Conservation (phyloP, 257 asterid species). For the Handroanthus guayacan region DNA sequence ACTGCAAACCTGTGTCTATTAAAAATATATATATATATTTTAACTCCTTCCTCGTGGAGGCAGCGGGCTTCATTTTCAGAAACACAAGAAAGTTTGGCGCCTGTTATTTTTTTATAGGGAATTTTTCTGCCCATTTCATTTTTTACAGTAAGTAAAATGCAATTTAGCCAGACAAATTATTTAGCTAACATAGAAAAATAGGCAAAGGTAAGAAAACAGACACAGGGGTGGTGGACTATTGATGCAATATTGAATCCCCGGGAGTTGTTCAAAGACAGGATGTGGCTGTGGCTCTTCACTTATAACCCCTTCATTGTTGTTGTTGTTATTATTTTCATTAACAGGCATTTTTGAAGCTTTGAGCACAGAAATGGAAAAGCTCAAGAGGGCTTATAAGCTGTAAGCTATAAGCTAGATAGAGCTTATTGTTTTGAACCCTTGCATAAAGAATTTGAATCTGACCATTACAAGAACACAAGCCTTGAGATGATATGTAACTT, state of each 20-base stretch:
- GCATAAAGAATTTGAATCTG: too few species aligned
- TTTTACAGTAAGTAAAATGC: too few species aligned
- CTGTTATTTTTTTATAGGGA: background rate
- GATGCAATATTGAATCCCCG: constrained; percentile 72
- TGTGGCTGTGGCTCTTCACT: constrained; percentile 56
- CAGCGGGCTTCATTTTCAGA: too few species aligned
- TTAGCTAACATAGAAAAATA: background rate
- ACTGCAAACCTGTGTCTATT: too few species aligned
- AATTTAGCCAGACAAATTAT: background rate
- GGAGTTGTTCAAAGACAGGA: constrained; percentile 67
- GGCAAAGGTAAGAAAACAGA: constrained; percentile 31
- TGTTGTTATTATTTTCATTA: constrained; percentile 1
- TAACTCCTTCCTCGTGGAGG: too few species aligned
- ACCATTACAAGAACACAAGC: too few species aligned
- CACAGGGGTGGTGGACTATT: constrained; percentile 84
- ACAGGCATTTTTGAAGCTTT: constrained; percentile 40
- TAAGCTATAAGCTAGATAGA: background rate
- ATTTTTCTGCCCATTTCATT: too few species aligned
- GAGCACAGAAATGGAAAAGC: background rate
- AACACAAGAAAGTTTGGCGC: too few species aligned
- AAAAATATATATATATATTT: too few species aligned
- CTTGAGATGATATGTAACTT: too few species aligned
- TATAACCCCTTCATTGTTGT: constrained; percentile 7
- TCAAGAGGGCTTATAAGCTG: background rate
- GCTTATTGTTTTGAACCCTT: too few species aligned